These are phyloP conservation scores for Endoconidiophora laricicola DNA, from an alignment of 2,329 filamentous ascomycete genomes.

Conservation along the genomic window DNA sequence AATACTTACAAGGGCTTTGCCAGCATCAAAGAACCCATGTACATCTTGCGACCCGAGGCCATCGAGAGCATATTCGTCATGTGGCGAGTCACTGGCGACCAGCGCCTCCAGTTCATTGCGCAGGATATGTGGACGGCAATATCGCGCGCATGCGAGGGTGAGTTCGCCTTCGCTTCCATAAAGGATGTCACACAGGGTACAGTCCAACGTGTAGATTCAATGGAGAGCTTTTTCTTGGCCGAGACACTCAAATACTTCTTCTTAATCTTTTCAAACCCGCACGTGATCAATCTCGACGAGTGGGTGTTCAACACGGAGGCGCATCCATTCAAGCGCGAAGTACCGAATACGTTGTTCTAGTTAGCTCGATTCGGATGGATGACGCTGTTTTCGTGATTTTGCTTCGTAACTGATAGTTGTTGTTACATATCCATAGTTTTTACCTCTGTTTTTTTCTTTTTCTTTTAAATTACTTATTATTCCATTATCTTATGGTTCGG, in stretches of 20 bases:
- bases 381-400: no score
- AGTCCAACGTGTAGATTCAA: slow-evolving; percentile 17
- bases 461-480: no score
- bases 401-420: no score
- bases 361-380: no score
- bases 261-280: slow-evolving; percentile 42
- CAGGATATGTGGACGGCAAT: slow-evolving; percentile 60
- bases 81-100: slow-evolving; percentile 55
- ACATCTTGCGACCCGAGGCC: slow-evolving; percentile 58
- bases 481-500: no score
- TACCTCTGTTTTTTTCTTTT: no score
- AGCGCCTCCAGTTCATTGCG: slow-evolving; percentile 47
- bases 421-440: no score
- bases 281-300: slow-evolving; percentile 41
- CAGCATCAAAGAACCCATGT: slow-evolving; percentile 37
- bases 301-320: slow-evolving; percentile 45
- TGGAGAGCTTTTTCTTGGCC: slow-evolving; percentile 50
- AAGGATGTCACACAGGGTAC: slow-evolving; percentile 36
- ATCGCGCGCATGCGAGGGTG: slow-evolving; percentile 41
- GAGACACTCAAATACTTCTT: slow-evolving; percentile 55
- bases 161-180: slow-evolving; percentile 47
- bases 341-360: not conserved
- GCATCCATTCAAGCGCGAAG: slow-evolving; percentile 29
- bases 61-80: slow-evolving; percentile 70
- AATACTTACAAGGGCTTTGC: slow-evolving; percentile 37